Evolutionary conservation across 2,329 filamentous ascomycete species (phyloP), one percentile per base, ranked within the genome.

Genomic region (Monilinia polystroma): DNA sequence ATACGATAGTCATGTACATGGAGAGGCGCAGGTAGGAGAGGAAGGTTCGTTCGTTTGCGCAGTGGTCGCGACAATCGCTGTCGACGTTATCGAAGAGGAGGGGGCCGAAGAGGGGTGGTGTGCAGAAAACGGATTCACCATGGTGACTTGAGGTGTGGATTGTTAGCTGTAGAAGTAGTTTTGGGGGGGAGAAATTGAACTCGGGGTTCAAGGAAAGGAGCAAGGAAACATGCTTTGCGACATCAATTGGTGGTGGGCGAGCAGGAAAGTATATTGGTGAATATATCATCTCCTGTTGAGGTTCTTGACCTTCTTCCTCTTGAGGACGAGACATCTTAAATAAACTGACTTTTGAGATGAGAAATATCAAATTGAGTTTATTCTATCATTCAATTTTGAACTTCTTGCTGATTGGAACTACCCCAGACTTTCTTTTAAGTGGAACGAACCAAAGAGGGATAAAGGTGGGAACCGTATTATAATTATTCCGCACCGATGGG

Each of bases 1-100:
- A 87, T 11, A 98, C 92, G 63, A 99, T 83, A 70, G 92, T 88
- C 85, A 98, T 93, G 80, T 97, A 97, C 73, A 97, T 86, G 43
- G 91, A 89, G 2, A 98, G 85, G 4, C 93, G 88, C 26, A 98
- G 86, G 84, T 95, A 97, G 2, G 94, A 95, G 38, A 98, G 88
- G 76, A 97, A 97, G 0, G 86, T 77, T 59, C 82, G 80, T 72
- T 85, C 83, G 55, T 80, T 81, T 26, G 83, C 83, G 45, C 84
- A 81, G 67, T 85, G 81, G 71, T 85, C 83, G 53, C 87, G 70
- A 4, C 87, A 87, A 75, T 90, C 88, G 32, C 85, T 89, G 68
- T 86, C 81, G 63, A 80, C 80, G 72, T 91, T 91, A 68, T 89
- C 85, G 76, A 91, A 90, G 47, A 91, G 79, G 5, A 90, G 79